Evolutionary conservation across 1,284 basidiomycete species (phyloP).

Genomic region (Sanghuangporus sanghuang): DNA sequence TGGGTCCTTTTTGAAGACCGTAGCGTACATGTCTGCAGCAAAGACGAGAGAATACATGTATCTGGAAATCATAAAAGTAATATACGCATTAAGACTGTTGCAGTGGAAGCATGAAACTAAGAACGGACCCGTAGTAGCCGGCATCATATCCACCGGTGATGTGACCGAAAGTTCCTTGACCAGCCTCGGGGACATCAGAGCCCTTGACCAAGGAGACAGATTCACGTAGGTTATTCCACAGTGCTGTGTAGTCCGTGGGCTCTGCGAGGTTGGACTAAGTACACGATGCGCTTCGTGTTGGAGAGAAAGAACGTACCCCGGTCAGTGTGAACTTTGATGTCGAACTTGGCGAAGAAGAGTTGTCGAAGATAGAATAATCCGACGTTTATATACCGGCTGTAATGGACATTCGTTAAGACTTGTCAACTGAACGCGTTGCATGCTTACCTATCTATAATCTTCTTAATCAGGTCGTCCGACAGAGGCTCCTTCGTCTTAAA

Average conservation of each 20-base stretch:
- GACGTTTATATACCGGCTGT: slow-evolving; percentile 73
- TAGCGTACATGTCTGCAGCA: slow-evolving; percentile 75
- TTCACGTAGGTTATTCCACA: slow-evolving; percentile 72
- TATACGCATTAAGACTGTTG: not conserved
- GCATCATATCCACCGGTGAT: slow-evolving; percentile 74
- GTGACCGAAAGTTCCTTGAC: slow-evolving; percentile 68
- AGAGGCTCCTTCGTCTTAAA: slow-evolving; percentile 69
- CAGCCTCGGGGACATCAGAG: slow-evolving; percentile 51
- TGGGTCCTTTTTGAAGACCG: slow-evolving; percentile 75
- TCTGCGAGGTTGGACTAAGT: slow-evolving; percentile 31
- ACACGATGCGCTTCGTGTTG: not conserved
- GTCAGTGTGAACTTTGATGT: slow-evolving; percentile 71
- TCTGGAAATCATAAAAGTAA: slow-evolving; percentile 25
- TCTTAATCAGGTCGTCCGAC: slow-evolving; percentile 70
- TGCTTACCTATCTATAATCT: slow-evolving; percentile 71
- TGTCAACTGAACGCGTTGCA: not conserved
- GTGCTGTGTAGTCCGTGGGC: slow-evolving; percentile 57
- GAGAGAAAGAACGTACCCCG: slow-evolving; percentile 38
- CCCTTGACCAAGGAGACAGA: slow-evolving; percentile 63
- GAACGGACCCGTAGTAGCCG: slow-evolving; percentile 66
- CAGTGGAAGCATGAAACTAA: not conserved
- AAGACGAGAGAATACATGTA: slow-evolving; percentile 73
- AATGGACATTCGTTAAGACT: slow-evolving; percentile 3
- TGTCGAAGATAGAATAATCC: slow-evolving; percentile 78
- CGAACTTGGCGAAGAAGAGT: slow-evolving; percentile 78